Percentiles rank a stretch among this genome's conserved stretches.
These are phyloP conservation scores for Thalassiosira hispida DNA, from an alignment of 352 stramenopile species.

Conservation along the genomic window DNA sequence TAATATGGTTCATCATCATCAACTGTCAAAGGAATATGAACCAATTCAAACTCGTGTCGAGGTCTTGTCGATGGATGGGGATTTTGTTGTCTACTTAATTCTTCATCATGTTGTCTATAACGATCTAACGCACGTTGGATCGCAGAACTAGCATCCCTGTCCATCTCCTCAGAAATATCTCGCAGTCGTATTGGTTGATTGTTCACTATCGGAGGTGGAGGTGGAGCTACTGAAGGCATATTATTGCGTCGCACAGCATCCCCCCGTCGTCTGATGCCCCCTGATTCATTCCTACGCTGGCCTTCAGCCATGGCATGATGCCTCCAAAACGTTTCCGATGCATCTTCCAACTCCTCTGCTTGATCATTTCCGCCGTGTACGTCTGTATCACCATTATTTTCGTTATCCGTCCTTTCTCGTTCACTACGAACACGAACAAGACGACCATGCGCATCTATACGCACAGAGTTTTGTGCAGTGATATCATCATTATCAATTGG, in stretches of 20 bases:
- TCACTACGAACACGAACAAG: background rate
- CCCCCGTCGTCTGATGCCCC: background rate
- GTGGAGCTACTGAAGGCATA: background rate
- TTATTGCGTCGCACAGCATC: background rate
- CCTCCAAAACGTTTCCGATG: slow-evolving; percentile 18
- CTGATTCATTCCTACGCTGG: background rate
- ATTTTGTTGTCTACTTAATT: background rate
- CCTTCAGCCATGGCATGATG: background rate
- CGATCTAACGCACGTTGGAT: slow-evolving; percentile 30
- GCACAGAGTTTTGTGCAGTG: background rate
- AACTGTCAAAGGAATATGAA: slow-evolving; percentile 20
- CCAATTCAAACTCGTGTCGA: slow-evolving; percentile 13
- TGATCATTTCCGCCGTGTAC: background rate
- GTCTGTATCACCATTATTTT: background rate
- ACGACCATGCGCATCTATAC: slow-evolving; percentile 20
- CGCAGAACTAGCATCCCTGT: slow-evolving; percentile 20
- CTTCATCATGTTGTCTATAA: slow-evolving; percentile 12
- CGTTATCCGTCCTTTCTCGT: background rate
- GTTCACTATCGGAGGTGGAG: background rate
- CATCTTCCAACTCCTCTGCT: slow-evolving; percentile 14
- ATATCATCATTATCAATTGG: background rate
- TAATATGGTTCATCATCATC: background rate
- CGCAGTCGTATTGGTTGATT: background rate
- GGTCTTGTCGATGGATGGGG: background rate
- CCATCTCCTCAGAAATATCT: slow-evolving; percentile 22